Conservation (phyloP, 768 basidiomycete species). For the Termitomyces sp. region DNA sequence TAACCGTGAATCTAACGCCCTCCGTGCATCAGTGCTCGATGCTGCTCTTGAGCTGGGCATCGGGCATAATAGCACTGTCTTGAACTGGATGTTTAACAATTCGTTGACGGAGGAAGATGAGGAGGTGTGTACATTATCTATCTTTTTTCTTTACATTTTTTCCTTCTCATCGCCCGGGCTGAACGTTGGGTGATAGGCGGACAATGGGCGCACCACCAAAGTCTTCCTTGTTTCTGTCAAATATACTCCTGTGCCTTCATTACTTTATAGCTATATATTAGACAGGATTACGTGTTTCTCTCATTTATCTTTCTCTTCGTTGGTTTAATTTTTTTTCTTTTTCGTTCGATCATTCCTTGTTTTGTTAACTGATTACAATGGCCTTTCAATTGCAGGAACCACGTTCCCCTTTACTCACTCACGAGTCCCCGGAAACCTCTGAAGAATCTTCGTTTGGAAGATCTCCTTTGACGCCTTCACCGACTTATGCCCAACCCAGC, state of each 20-base stretch:
- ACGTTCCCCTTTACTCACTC: conserved; percentile 28
- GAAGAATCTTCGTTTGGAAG: conserved; percentile 28
- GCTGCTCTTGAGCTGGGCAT: conserved; percentile 68
- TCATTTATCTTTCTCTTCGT: neutral
- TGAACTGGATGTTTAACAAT: conserved; percentile 72
- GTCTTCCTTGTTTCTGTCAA: neutral
- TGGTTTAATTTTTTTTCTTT: neutral
- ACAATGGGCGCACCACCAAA: neutral
- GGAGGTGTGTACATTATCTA: conserved; percentile 26
- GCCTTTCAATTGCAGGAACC: conserved; percentile 7
- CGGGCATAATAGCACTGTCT: conserved; percentile 52
- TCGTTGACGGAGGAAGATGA: conserved; percentile 56
- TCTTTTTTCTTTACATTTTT: neutral
- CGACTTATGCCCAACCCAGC: conserved; percentile 9
- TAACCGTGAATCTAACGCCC: conserved; percentile 50
- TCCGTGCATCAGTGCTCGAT: conserved; percentile 74
- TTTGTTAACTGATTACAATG: conserved; percentile 1
- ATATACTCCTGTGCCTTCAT: neutral
- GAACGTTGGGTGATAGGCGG: neutral
- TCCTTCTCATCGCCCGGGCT: neutral
- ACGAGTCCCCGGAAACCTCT: conserved; percentile 29
- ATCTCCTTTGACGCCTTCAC: conserved; percentile 16
- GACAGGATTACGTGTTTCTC: neutral
- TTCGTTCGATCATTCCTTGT: neutral
- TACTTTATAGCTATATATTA: neutral